These are phyloP conservation scores for Aspergillus carlsbadensis DNA, from an alignment of 495 filamentous ascomycete genomes.

Conservation along the genomic window DNA sequence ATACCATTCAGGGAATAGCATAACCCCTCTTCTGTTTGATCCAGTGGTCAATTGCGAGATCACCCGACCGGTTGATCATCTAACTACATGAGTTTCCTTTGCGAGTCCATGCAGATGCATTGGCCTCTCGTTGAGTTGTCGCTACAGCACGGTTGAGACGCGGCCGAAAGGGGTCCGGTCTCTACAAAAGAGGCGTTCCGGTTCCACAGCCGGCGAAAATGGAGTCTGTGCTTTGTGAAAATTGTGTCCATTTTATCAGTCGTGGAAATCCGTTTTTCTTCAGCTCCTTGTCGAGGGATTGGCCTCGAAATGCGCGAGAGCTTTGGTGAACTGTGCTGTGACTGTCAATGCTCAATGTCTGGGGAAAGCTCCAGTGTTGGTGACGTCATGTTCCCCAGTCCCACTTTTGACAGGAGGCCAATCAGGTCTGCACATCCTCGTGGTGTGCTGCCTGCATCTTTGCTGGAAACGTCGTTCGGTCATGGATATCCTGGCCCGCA, in stretches of 20 bases:
- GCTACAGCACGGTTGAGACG: background rate
- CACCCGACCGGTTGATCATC: conserved; percentile 2
- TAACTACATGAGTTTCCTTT: background rate
- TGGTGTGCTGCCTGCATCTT: too few species aligned
- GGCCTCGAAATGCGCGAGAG: too few species aligned
- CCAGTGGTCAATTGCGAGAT: conserved; percentile 2
- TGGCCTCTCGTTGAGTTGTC: background rate
- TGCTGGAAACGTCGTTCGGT: too few species aligned
- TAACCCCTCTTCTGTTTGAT: conserved; percentile 1
- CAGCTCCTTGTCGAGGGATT: too few species aligned
- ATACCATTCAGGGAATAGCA: conserved; percentile 3
- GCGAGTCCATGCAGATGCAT: background rate
- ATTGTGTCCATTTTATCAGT: too few species aligned
- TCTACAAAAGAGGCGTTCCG: background rate
- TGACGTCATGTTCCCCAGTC: conserved; percentile 4
- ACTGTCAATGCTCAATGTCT: background rate
- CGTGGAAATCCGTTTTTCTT: too few species aligned
- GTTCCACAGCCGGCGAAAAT: background rate
- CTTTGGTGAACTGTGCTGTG: too few species aligned
- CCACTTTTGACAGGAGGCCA: background rate
- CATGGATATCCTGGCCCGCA: too few species aligned
- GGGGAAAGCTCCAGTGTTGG: conserved; percentile 1
- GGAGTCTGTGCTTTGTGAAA: too few species aligned
- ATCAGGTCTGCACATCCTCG: background rate
- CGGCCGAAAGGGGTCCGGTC: background rate